Percentiles rank a stretch among this genome's conserved stretches.
Conservation (phyloP, 768 basidiomycete genomes). For the Mycena haematopus region DNA sequence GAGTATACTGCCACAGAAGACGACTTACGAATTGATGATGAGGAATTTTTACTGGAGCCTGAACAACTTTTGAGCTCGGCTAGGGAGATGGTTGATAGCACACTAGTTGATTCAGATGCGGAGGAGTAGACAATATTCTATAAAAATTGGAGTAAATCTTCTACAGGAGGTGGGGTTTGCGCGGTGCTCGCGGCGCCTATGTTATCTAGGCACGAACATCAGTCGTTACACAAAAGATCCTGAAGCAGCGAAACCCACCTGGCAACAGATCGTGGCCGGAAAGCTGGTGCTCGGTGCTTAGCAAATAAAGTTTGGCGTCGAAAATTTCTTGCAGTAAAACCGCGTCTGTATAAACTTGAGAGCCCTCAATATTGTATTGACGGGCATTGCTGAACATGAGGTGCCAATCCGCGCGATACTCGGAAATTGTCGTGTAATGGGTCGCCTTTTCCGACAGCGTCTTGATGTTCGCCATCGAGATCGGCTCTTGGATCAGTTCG, state of each 20-base stretch:
- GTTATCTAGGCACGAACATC: not conserved
- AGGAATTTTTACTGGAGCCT: conserved; percentile 14
- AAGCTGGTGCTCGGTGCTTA: not conserved
- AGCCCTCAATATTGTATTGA: conserved; percentile 7
- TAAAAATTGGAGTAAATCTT: not conserved
- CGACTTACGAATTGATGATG: conserved; percentile 14
- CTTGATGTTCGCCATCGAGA: conserved; percentile 2
- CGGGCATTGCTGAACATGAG: conserved; percentile 19
- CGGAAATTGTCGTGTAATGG: not conserved
- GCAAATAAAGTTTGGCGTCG: not conserved
- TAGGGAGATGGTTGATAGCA: not conserved
- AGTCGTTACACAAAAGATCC: not conserved
- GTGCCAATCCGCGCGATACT: conserved; percentile 14
- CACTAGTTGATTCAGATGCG: not conserved
- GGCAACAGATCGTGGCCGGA: not conserved
- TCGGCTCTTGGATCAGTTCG: not conserved
- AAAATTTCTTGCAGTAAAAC: conserved; percentile 3
- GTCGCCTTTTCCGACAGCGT: not conserved
- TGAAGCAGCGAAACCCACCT: not conserved
- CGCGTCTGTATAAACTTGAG: conserved; percentile 16
- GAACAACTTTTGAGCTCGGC: not conserved
- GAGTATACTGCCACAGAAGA: conserved; percentile 8
- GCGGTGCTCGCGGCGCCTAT: not conserved
- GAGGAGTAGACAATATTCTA: not conserved
- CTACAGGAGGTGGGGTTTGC: conserved; percentile 4